phyloP scores from a whole-genome alignment of 495 filamentous ascomycete species.

The Mytilinidion resinicola region DNA sequence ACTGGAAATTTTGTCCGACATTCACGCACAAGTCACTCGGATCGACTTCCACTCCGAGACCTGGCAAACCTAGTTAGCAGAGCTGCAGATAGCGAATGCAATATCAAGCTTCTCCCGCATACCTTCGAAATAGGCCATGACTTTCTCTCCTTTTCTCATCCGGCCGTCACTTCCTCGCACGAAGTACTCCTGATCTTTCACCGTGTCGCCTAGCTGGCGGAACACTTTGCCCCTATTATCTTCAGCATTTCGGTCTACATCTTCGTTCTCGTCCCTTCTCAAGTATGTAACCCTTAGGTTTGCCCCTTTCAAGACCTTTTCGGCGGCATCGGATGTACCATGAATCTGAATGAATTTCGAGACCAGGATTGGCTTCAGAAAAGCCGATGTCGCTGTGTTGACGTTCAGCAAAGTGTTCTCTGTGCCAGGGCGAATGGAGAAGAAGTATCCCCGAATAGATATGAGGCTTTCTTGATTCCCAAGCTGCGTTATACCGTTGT shows the following conservation, averaged over 20 bases:
- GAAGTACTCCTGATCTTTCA: neutral
- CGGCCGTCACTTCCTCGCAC: neutral
- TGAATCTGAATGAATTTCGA: neutral
- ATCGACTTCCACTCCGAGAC: neutral
- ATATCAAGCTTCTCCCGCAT: neutral
- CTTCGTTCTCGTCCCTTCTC: neutral
- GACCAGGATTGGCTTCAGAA: neutral
- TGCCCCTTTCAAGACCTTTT: neutral
- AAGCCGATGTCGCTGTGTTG: constrained; percentile 5
- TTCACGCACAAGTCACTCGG: neutral
- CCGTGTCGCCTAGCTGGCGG: neutral
- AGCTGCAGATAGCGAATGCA: neutral
- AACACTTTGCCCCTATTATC: neutral
- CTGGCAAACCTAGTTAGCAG: neutral
- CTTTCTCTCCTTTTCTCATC: neutral
- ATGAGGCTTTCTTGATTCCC: too few relatives aligned
- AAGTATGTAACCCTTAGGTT: neutral
- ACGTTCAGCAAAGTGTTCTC: constrained; percentile 7
- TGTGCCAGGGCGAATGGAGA: constrained; percentile 6
- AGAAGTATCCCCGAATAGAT: constrained; percentile 2
- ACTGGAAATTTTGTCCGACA: neutral
- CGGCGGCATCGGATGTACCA: too few relatives aligned
- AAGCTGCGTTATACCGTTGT: too few relatives aligned
- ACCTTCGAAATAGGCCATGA: neutral
- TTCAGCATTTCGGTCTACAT: neutral